Evolutionary conservation across 345 rosid species (phyloP).

Genomic region (Linum tenue): DNA sequence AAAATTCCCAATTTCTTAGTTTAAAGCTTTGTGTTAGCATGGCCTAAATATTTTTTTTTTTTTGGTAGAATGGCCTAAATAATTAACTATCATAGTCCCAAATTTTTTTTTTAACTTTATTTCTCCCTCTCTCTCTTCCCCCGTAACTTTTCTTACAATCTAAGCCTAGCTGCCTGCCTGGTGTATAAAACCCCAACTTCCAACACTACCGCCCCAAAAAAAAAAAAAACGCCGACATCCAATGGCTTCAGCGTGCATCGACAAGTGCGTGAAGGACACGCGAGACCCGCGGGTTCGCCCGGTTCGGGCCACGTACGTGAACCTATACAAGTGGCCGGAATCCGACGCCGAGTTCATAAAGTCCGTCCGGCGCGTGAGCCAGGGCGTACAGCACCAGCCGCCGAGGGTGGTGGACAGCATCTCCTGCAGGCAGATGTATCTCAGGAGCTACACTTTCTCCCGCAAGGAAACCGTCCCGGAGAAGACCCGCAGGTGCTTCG

Average conservation of each 20-base stretch:
- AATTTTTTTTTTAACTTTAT: too few species aligned
- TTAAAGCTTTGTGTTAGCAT: too few species aligned
- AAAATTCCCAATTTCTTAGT: too few species aligned
- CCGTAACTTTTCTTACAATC: conserved; percentile 50
- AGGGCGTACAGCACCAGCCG: conserved; percentile 11
- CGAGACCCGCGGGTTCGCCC: background rate
- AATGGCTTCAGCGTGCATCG: conserved; percentile 1
- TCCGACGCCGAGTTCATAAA: conserved; percentile 57
- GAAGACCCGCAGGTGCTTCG: conserved; percentile 35
- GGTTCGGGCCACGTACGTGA: background rate
- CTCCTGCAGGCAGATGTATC: conserved; percentile 75
- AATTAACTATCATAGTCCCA: too few species aligned
- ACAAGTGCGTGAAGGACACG: conserved; percentile 9
- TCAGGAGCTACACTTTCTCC: conserved; percentile 75
- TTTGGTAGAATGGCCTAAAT: too few species aligned
- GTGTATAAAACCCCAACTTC: conserved; percentile 14
- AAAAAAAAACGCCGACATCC: background rate
- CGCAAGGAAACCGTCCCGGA: conserved; percentile 31
- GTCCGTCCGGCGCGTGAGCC: conserved; percentile 23
- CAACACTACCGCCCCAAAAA: background rate
- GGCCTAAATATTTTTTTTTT: too few species aligned
- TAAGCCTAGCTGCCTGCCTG: conserved; percentile 27
- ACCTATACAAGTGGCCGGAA: conserved; percentile 71
- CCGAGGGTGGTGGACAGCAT: conserved; percentile 67
- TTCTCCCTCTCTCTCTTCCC: background rate